Percentiles rank a stretch among this genome's conserved stretches.
These are phyloP conservation scores for Globisporangium recalcitrans DNA, from an alignment of 352 stramenopile genomes.

Conservation along the genomic window DNA sequence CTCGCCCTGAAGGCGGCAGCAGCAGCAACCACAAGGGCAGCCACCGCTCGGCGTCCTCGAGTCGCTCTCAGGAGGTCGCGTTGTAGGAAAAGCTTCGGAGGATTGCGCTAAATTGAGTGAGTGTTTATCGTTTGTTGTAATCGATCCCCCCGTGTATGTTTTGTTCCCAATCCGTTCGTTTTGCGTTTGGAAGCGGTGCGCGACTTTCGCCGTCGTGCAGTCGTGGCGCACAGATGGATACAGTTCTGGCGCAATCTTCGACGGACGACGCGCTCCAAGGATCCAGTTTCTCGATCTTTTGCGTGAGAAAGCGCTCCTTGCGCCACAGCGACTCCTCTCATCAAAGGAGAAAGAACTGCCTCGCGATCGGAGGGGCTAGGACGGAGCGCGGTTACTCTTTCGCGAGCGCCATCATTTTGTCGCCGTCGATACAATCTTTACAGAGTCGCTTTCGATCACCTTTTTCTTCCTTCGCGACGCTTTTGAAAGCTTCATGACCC, in stretches of 20 bases:
- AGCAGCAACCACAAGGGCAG: constrained; percentile 20
- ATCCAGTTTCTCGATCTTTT: background rate
- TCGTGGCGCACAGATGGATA: background rate
- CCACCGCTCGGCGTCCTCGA: constrained; percentile 24
- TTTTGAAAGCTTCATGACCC: background rate
- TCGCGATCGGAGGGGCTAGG: no score
- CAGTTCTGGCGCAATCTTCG: background rate
- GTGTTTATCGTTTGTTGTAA: constrained; percentile 14
- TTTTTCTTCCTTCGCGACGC: background rate
- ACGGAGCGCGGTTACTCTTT: no score
- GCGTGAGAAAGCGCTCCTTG: no score
- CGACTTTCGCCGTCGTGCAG: background rate
- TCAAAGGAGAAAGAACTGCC: background rate
- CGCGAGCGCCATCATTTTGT: background rate
- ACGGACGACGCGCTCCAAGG: background rate
- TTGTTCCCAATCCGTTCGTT: background rate
- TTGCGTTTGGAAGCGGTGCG: background rate
- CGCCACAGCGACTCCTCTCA: no score
- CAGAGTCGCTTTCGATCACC: background rate
- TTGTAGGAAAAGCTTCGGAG: constrained; percentile 10
- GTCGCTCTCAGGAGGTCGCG: constrained; percentile 24
- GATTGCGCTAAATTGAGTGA: background rate
- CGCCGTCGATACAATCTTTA: background rate
- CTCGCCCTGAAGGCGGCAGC: constrained; percentile 23
- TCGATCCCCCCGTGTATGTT: background rate